Evolutionary conservation across 441 rosid genomes (phyloP).

Genomic region (Macaranga tanarius): DNA sequence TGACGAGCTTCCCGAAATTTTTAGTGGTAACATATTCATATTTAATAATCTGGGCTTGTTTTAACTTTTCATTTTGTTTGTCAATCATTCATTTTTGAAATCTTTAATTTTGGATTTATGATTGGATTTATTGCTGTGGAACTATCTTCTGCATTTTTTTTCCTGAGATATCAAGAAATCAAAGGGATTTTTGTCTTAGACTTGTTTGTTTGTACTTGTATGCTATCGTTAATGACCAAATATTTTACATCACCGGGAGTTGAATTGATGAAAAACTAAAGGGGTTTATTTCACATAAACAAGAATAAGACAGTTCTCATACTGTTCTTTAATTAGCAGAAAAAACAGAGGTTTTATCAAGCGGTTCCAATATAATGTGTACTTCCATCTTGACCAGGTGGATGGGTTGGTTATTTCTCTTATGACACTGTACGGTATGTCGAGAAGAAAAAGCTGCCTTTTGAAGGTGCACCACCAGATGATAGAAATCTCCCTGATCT

Average conservation of each 20-base stretch:
- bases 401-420: slow-evolving; percentile 95
- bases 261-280: not conserved
- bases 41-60: not conserved
- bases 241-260: not conserved
- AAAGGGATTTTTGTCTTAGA: not conserved
- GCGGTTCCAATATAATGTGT: not conserved
- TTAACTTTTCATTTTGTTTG: not conserved
- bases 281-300: not conserved
- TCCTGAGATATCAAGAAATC: not conserved
- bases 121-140: not conserved
- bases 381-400: slow-evolving; percentile 55
- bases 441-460: slow-evolving; percentile 86
- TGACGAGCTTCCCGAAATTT: slow-evolving; percentile 85
- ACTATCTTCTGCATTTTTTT: not conserved
- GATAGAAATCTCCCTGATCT: slow-evolving; percentile 91
- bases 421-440: slow-evolving; percentile 88
- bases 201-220: not conserved
- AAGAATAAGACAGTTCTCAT: not conserved
- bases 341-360: not conserved
- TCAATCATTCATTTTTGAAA: not conserved
- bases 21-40: slow-evolving; percentile 55
- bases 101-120: not conserved
- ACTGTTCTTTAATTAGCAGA: not conserved
- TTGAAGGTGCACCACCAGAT: slow-evolving; percentile 66
- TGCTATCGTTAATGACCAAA: not conserved